Conservation (phyloP, 139 green algal genomes). For the Pedinophyceae sp. region DNA sequence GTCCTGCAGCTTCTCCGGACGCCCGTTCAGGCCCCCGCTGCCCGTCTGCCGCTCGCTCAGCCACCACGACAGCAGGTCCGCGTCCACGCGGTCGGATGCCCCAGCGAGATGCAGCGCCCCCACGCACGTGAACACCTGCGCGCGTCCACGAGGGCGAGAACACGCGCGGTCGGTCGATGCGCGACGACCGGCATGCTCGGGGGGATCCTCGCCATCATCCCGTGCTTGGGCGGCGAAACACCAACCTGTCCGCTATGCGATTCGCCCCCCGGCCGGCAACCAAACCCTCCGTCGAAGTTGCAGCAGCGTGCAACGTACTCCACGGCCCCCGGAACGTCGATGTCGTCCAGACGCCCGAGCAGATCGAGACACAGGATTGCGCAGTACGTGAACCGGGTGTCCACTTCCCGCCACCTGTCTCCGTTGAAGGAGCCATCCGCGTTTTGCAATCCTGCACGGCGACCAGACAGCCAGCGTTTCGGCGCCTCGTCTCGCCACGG, state of each 20-base stretch:
- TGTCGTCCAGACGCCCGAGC: slow-evolving; percentile 21
- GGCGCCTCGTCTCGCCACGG: not conserved
- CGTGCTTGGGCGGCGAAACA: not conserved
- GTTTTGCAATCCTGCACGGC: slow-evolving; percentile 62
- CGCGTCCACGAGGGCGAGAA: slow-evolving; percentile 14
- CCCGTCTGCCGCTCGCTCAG: slow-evolving; percentile 78
- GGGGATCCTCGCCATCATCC: not conserved
- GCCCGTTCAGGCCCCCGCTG: slow-evolving; percentile 80
- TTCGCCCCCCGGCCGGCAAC: slow-evolving; percentile 36
- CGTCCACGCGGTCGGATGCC: slow-evolving; percentile 55
- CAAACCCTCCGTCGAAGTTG: slow-evolving; percentile 98
- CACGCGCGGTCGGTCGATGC: not conserved
- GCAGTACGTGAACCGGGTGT: slow-evolving; percentile 93
- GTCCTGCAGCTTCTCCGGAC: slow-evolving; percentile 83
- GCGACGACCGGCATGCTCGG: too few relatives aligned
- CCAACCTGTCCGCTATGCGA: slow-evolving; percentile 36
- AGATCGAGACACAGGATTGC: slow-evolving; percentile 62
- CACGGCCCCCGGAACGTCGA: slow-evolving; percentile 57
- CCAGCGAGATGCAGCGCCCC: slow-evolving; percentile 63
- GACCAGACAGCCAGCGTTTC: slow-evolving; percentile 17
- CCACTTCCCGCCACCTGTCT: slow-evolving; percentile 90
- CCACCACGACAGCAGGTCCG: slow-evolving; percentile 40
- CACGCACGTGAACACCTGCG: slow-evolving; percentile 86
- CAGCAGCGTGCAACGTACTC: slow-evolving; percentile 63
- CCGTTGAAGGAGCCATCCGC: slow-evolving; percentile 81